phyloP scores from a whole-genome alignment of 1,284 basidiomycete species.

The Uromyces viciae-fabae region DNA sequence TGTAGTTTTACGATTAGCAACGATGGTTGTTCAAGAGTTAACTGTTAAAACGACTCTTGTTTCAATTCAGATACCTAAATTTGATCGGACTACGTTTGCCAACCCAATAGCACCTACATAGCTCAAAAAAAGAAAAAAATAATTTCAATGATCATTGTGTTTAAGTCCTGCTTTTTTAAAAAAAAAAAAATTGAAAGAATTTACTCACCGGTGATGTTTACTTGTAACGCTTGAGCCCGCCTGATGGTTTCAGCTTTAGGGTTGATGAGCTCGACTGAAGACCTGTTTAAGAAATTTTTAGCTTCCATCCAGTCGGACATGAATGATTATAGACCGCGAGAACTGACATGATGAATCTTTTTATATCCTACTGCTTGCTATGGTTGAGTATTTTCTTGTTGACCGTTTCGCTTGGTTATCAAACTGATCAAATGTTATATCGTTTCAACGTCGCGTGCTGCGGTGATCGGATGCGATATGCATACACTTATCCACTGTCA shows the following conservation, averaged over 20 bases:
- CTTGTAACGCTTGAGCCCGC: constrained; percentile 86
- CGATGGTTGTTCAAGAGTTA: neutral
- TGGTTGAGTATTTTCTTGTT: too few species aligned
- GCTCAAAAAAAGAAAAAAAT: constrained; percentile 55
- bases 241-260: constrained; percentile 79
- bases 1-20: neutral
- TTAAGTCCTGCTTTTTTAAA: too few species aligned
- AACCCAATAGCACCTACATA: constrained; percentile 87
- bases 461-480: too few species aligned
- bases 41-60: neutral
- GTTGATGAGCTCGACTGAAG: constrained; percentile 44
- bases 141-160: constrained; percentile 59
- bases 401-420: too few species aligned
- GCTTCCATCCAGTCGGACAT: too few species aligned
- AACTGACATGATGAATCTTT: too few species aligned
- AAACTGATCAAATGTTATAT: too few species aligned
- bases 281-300: constrained; percentile 34
- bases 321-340: too few species aligned
- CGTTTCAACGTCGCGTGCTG: too few species aligned
- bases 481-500: too few species aligned
- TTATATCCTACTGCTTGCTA: too few species aligned
- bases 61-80: constrained; percentile 66
- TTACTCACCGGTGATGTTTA: constrained; percentile 58
- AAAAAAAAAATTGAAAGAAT: constrained; percentile 40
- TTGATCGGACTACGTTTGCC: constrained; percentile 93